A percentile compares a stretch with the other conserved stretches of the same genome.
phyloP scores from a whole-genome alignment of 805 yeast species.

The Saccharomycopsis javanensis region DNA sequence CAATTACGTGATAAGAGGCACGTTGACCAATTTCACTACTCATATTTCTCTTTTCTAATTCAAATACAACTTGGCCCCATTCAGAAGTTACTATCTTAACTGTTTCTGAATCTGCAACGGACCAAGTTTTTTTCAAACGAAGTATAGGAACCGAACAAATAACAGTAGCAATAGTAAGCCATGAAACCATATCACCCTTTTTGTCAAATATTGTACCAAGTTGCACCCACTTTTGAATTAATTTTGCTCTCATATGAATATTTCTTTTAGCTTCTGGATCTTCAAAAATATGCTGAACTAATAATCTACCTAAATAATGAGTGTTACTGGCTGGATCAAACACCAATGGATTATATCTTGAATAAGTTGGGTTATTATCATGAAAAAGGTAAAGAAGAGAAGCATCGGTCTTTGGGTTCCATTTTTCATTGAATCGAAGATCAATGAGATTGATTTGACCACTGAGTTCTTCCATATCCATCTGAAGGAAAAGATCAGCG shows the following conservation, averaged over 20 bases:
- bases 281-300: slow-evolving; percentile 59
- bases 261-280: slow-evolving; percentile 29
- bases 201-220: slow-evolving; percentile 70
- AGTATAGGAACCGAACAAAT: slow-evolving; percentile 76
- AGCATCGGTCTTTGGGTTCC: slow-evolving; percentile 78
- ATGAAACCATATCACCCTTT: slow-evolving; percentile 85
- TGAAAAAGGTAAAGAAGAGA: slow-evolving; percentile 65
- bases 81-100: slow-evolving; percentile 58
- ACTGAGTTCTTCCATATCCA: slow-evolving; percentile 47
- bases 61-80: slow-evolving; percentile 92
- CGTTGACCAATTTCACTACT: slow-evolving; percentile 46
- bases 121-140: slow-evolving; percentile 69
- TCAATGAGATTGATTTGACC: slow-evolving; percentile 58
- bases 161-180: slow-evolving; percentile 83
- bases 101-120: slow-evolving; percentile 48
- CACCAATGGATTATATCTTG: slow-evolving; percentile 62
- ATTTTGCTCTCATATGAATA: slow-evolving; percentile 41
- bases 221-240: slow-evolving; percentile 76
- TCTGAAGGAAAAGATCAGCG: slow-evolving; percentile 42
- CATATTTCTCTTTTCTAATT: slow-evolving; percentile 67
- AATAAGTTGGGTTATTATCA: slow-evolving; percentile 33
- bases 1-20: slow-evolving; percentile 62
- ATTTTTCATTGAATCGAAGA: slow-evolving; percentile 47
- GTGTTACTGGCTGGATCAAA: slow-evolving; percentile 57
- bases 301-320: slow-evolving; percentile 68